Evolutionary conservation across 805 yeast species (phyloP).

Genomic region (Candida pini): DNA sequence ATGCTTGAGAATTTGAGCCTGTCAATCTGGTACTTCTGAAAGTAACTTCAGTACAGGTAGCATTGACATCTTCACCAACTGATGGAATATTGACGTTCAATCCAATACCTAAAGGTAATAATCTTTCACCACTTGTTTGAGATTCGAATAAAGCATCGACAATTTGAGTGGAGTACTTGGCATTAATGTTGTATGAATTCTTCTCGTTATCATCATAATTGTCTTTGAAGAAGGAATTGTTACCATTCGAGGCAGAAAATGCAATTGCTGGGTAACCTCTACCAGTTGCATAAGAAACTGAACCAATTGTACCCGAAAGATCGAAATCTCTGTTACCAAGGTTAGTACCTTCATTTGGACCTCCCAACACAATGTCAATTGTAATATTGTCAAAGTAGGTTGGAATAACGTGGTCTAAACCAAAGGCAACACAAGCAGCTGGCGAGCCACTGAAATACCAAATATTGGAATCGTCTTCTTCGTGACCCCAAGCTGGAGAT

Average conservation of each 20-base stretch:
- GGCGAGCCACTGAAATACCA: slow-evolving; percentile 58
- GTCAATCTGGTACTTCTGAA: slow-evolving; percentile 41
- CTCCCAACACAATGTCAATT: slow-evolving; percentile 44
- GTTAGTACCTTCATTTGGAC: slow-evolving; percentile 51
- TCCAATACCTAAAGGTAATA: slow-evolving; percentile 40
- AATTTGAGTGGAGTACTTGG: slow-evolving; percentile 34
- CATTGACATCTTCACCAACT: slow-evolving; percentile 35
- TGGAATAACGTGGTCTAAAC: slow-evolving; percentile 42
- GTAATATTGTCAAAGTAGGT: slow-evolving; percentile 36
- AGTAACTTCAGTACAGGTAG: slow-evolving; percentile 36
- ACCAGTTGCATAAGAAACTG: slow-evolving; percentile 41
- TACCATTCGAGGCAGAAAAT: slow-evolving; percentile 43
- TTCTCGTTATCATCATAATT: slow-evolving; percentile 35
- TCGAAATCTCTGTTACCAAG: slow-evolving; percentile 37
- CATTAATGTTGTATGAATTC: slow-evolving; percentile 40
- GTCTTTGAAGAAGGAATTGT: slow-evolving; percentile 46
- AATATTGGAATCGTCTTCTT: slow-evolving; percentile 33
- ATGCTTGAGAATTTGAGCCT: slow-evolving; percentile 33
- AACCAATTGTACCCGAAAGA: slow-evolving; percentile 48
- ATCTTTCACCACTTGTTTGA: slow-evolving; percentile 33
- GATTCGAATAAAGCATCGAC: slow-evolving; percentile 32
- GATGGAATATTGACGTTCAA: slow-evolving; percentile 44
- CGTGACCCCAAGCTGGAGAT: slow-evolving; percentile 53
- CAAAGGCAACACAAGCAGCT: slow-evolving; percentile 46
- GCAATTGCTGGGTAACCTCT: slow-evolving; percentile 47